Evolutionary conservation across 129 eudicot genomes (phyloP), one percentile per base, ranked within the genome.

Genomic region (Tanacetum coccineum): DNA sequence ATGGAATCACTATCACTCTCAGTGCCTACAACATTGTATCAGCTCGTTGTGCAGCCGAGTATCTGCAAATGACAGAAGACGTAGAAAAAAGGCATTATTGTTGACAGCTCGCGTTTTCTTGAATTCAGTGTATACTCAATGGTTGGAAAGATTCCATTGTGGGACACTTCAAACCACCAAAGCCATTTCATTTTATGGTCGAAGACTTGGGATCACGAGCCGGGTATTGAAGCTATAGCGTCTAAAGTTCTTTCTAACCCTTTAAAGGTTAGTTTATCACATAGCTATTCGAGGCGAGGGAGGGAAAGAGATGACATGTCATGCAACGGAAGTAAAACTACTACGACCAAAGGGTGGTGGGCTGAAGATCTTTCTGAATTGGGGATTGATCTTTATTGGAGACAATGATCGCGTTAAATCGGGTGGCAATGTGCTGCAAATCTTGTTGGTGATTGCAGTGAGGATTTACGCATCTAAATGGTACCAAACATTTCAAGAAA

Each of bases 1-100:
- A 92, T 47, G 98, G 98, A n/a, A 88, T 93, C 64, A 89, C 96
- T 3, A 84, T 93, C 77, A 93, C 98, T 13, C 74, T 93, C n/a
- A 88, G 95, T 71, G 92, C 98, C 39, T 77, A 78, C 83, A 93
- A 93, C 90, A 74, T 93, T 4, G 89, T 93, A 39, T 68, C 98
- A 0, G 83, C 73, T 4, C 72, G 92, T 2, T 93, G 95, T 15
- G 96, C 96, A 9, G 86, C 96, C 10, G 95, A 93, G 59, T 93
- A 88, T 64, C 98, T 93, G 47, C 89, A 82, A 68, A 93, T 93
- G 98, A 81, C 88, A 0, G 96, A 93, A 70, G 95, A 88, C 9
- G 96, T 82, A 12, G 98, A 93, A 58, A n/a, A 88, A 84, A 62
- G 98, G 98, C 5, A 93, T 88, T 57, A 71, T 93, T 28, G 74